Base-by-base conservation (phyloP, 1,139 yeast species). In the Zygosaccharomyces pseudobailii region DNA sequence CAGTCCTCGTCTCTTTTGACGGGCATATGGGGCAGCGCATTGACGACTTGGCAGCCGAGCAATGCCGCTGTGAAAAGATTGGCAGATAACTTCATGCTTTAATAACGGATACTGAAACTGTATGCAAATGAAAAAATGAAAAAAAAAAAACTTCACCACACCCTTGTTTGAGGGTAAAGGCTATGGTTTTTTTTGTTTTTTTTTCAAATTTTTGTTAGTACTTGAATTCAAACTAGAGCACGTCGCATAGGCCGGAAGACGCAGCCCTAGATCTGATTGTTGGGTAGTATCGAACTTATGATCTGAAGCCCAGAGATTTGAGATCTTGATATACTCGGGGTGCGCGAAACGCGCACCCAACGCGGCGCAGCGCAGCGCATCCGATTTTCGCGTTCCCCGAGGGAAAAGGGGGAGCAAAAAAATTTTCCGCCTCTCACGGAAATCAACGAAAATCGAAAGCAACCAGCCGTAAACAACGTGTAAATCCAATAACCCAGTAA, bases 21-120 rank as follows among this genome's bases (percentile, higher is more conserved):
- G 22, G 53, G 57, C 42, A 45, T 52, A 46, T 60, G 61, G 42
- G 66, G 64, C 46, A 58, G 52, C 32, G 62, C 62, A 25, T 53
- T 49, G 13, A 51, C 57, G 33, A 55, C 47, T 27, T 51, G 48
- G 37, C 54, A 47, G 24, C 62, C 57, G 37, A 58, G 46, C 40
- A 55, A 42, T 30, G 54, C 53, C 36, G 62, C 58, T 23, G 68
- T 57, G 45, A 64, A 53, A 36, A 69, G 54, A 39, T 67, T 56
- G 41, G 68, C 55, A 38, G 73, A 59, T 48, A 70, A 61, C 62
- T 62, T 71, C 76, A 72, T 72, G 40, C 40, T 41, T 23, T 30
- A 24, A 28, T 31, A 17, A 21, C 38, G 38, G 45, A 44, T 42
- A 31, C 41, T 44, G 40, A 42, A 33, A 41, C 42, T 42, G 33